A percentile compares a stretch with the other conserved stretches of the same genome.
These are phyloP conservation scores for Heritiera fomes DNA, from an alignment of 345 rosid genomes.

Conservation along the genomic window DNA sequence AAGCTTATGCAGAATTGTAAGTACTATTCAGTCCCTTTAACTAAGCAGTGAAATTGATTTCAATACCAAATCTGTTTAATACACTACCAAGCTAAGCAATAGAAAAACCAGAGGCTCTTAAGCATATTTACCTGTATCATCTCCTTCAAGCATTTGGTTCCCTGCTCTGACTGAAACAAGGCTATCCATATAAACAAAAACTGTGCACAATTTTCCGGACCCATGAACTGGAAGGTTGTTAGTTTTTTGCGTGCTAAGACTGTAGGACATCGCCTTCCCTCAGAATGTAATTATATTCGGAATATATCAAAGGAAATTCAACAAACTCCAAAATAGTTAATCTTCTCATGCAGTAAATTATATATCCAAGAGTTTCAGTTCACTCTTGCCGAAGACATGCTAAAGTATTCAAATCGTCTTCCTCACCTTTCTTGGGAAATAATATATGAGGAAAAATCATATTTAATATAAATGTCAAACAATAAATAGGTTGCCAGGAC, in stretches of 20 bases:
- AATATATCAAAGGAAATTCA: neutral
- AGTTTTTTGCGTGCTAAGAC: neutral
- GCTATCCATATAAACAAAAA: constrained; percentile 5
- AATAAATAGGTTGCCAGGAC: neutral
- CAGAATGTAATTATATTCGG: neutral
- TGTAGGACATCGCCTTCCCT: neutral
- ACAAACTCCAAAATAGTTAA: neutral
- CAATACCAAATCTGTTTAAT: neutral
- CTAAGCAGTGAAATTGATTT: neutral
- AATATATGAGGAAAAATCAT: neutral
- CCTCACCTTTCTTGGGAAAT: neutral
- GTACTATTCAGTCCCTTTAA: neutral
- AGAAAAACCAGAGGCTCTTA: constrained; percentile 8
- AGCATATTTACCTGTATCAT: constrained; percentile 9
- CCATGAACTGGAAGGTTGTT: neutral
- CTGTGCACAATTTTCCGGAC: neutral
- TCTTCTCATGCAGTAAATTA: neutral
- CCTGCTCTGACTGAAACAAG: neutral
- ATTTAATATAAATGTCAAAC: neutral
- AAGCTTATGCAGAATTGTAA: neutral
- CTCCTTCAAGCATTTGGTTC: constrained; percentile 16
- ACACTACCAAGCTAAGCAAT: neutral
- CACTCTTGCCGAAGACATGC: neutral
- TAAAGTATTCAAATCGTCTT: neutral
- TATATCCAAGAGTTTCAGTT: neutral